Evolutionary conservation across 75 land plant species (phyloP), one percentile per base, ranked within the genome.

Genomic region (Pinus taeda): DNA sequence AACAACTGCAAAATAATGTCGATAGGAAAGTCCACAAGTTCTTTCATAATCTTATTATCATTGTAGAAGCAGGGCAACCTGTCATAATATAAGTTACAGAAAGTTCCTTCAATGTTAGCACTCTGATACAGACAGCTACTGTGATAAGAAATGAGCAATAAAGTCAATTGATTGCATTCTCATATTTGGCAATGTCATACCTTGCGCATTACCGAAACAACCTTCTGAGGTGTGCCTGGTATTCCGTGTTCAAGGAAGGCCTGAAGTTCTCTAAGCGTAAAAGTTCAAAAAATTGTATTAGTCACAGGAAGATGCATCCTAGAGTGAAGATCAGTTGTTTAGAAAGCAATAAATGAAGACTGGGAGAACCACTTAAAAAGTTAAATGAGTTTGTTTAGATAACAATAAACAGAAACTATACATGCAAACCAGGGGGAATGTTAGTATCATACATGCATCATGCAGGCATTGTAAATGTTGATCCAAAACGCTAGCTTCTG

Each of bases 401-500:
- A 69, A 11, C 22, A 42, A 69, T 69, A 69, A 42, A 42, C 13
- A 39, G 36, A 69, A 74, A 26, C 75, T 58, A 29, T 15, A 57
- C 6, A 59, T 74, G 75, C 36, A 75, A 15, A 66, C n/a, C 21
- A 74, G 21, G 15, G n/a, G 26, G 60, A 57, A 45, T 65, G 20
- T 57, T 30, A 65, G 20, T 2, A 73, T 58, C 87, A 61, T 83
- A 94, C 97, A 81, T 92, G 91, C 95, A 94, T 92, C 86, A 94
- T 90, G 85, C 93, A 92, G 59, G 87, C 84, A 82, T 94, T 94
- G 74, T 94, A 94, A 14, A 84, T 83, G 76, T 92, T 94, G 20
- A 94, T 94, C 97, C 97, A 94, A 69, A 94, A 94, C 30, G 97
- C 92, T 26, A 94, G 87, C 91, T 92, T 94, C 77, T 94, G 91